Conservation (phyloP, 148 eudicot species). For the Bassia scoparia region DNA sequence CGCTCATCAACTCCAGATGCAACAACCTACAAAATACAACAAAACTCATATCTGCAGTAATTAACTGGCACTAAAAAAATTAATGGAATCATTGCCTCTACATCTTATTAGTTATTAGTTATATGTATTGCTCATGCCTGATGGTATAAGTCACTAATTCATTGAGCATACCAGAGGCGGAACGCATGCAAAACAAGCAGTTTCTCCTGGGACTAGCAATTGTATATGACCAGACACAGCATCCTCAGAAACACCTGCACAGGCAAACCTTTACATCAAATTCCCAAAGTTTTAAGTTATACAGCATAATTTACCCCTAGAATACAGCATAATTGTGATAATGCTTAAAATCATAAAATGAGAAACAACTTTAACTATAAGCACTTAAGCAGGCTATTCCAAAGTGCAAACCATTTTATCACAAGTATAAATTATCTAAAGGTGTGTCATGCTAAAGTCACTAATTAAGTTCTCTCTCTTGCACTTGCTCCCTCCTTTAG, state of each 20-base stretch:
- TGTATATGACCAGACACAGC: conserved; percentile 99
- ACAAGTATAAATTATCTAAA: not conserved
- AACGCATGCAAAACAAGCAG: conserved; percentile 97
- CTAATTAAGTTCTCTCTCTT: too few species aligned
- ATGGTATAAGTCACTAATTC: not conserved
- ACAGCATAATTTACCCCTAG: not conserved
- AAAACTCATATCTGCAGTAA: not conserved
- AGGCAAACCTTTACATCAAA: conserved; percentile 11
- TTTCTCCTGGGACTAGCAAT: conserved; percentile 91
- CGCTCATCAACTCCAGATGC: conserved; percentile 97
- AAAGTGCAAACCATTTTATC: not conserved
- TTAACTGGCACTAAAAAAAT: not conserved
- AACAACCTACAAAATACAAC: conserved; percentile 55
- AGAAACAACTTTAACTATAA: not conserved
- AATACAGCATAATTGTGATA: not conserved
- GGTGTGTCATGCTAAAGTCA: not conserved
- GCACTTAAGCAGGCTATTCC: not conserved
- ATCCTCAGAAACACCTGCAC: conserved; percentile 92
- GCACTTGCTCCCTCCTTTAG: too few species aligned
- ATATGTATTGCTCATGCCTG: not conserved
- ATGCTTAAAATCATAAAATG: not conserved
- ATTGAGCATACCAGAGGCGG: conserved; percentile 78
- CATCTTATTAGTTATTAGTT: not conserved
- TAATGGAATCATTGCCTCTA: not conserved
- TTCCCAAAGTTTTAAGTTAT: not conserved